Evolutionary conservation across 352 stramenopile genomes (phyloP).

Genomic region (Phytophthora pini): DNA sequence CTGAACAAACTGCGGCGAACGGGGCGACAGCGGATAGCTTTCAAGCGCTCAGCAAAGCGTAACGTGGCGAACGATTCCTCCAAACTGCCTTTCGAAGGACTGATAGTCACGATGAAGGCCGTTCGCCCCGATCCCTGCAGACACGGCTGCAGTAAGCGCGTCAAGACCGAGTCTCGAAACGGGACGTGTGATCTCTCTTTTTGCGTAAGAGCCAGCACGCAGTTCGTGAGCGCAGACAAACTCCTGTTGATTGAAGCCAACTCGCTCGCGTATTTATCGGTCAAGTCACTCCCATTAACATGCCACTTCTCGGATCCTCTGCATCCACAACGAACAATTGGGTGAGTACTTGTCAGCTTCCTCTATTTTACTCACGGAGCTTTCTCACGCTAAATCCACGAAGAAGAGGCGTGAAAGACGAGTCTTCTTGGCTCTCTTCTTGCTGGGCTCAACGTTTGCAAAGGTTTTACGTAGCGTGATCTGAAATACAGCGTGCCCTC

Average conservation of each 20-base stretch:
- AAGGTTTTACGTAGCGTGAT: conserved; percentile 61
- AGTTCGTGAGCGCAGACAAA: conserved; percentile 77
- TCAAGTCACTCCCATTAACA: conserved; percentile 56
- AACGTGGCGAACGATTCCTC: conserved; percentile 78
- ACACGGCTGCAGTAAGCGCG: conserved; percentile 69
- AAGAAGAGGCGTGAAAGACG: conserved; percentile 69
- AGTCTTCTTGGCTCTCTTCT: conserved; percentile 31
- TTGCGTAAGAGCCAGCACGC: conserved; percentile 72
- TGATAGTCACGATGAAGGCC: conserved; percentile 75
- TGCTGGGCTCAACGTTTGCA: conserved; percentile 5
- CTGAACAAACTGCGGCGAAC: conserved; percentile 57
- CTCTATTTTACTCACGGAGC: too few relatives aligned
- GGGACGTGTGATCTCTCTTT: conserved; percentile 60
- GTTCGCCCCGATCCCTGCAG: conserved; percentile 60
- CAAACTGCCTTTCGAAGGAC: conserved; percentile 54
- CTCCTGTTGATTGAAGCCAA: conserved; percentile 79
- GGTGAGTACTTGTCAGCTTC: conserved; percentile 3
- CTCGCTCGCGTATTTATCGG: conserved; percentile 69
- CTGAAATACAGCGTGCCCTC: conserved; percentile 78
- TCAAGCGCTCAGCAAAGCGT: conserved; percentile 72
- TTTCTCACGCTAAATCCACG: conserved; percentile 69
- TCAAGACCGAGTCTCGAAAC: conserved; percentile 77
- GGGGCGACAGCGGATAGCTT: conserved; percentile 61
- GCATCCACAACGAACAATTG: conserved; percentile 2
- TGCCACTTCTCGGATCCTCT: conserved; percentile 81